A percentile compares a stretch with the other conserved stretches of the same genome.
These are phyloP conservation scores for Puccinia triticina DNA, from an alignment of 1,284 basidiomycete genomes.

Conservation along the genomic window DNA sequence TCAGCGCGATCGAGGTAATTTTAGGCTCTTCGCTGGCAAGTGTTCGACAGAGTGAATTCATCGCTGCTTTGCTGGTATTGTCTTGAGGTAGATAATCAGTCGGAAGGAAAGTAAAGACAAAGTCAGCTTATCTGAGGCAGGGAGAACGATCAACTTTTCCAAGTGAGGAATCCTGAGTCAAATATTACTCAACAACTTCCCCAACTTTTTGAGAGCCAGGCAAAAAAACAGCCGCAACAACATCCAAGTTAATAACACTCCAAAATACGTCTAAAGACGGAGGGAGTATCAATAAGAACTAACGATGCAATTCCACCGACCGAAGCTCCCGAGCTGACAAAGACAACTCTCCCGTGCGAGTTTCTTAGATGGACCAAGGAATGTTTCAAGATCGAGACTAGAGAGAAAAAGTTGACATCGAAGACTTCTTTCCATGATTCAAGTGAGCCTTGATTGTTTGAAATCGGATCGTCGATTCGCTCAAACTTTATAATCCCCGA, in stretches of 20 bases:
- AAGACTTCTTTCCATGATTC: conserved; percentile 35
- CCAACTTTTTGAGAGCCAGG: neutral
- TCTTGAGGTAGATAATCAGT: neutral
- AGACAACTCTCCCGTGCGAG: conserved; percentile 22
- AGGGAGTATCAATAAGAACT: neutral
- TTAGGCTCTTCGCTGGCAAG: conserved; percentile 40
- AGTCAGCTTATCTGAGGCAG: neutral
- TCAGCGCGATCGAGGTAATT: conserved; percentile 34
- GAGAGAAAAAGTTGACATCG: conserved; percentile 47
- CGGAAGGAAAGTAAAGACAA: neutral
- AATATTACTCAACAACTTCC: conserved; percentile 24
- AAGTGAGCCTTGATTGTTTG: neutral
- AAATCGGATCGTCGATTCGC: neutral
- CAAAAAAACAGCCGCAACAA: neutral
- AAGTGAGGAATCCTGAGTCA: neutral
- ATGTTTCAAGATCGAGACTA: conserved; percentile 34
- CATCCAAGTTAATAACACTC: no score
- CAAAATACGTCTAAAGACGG: no score
- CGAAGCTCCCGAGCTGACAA: conserved; percentile 44
- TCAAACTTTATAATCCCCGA: conserved; percentile 41
- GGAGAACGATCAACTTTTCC: neutral
- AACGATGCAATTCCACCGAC: conserved; percentile 30
- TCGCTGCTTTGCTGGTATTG: conserved; percentile 49
- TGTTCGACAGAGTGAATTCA: conserved; percentile 48
- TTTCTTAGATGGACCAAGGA: conserved; percentile 19